Evolutionary conservation across 768 basidiomycete genomes (phyloP).

Genomic region (Lactarius akahatsu): DNA sequence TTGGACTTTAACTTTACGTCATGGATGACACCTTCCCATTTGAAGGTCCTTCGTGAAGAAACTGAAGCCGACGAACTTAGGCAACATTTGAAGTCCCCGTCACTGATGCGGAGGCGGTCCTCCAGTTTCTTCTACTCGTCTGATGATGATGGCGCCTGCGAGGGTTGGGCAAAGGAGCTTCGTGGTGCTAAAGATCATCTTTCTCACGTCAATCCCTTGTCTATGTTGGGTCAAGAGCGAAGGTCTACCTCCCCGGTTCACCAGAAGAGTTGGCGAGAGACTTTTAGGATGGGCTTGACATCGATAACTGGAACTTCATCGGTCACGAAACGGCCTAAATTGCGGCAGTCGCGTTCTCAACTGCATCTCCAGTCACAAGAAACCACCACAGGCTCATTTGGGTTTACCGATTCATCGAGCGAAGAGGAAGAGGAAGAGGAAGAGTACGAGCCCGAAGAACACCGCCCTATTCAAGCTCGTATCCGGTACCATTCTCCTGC

Average conservation of each 20-base stretch:
- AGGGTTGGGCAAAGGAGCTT: slow-evolving; percentile 29
- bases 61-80: slow-evolving; percentile 30
- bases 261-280: slow-evolving; percentile 37
- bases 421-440: slow-evolving; percentile 44
- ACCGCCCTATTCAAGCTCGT: slow-evolving; percentile 72
- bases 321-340: slow-evolving; percentile 23
- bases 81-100: slow-evolving; percentile 24
- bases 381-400: neutral
- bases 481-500: slow-evolving; percentile 39
- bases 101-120: slow-evolving; percentile 50
- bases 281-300: slow-evolving; percentile 33
- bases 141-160: slow-evolving; percentile 57
- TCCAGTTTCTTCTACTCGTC: slow-evolving; percentile 76
- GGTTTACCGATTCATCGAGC: slow-evolving; percentile 21
- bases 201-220: slow-evolving; percentile 84
- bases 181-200: slow-evolving; percentile 59
- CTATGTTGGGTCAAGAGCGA: slow-evolving; percentile 74
- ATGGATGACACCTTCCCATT: slow-evolving; percentile 87
- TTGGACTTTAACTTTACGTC: slow-evolving; percentile 98
- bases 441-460: slow-evolving; percentile 51
- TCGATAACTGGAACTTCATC: slow-evolving; percentile 26
- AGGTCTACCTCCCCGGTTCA: slow-evolving; percentile 32
- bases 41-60: slow-evolving; percentile 82
- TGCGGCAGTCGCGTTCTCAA: slow-evolving; percentile 19
- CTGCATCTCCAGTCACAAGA: slow-evolving; percentile 5